Evolutionary conservation across 169 alveolate species (phyloP).

Genomic region (Nephromyces sp.): DNA sequence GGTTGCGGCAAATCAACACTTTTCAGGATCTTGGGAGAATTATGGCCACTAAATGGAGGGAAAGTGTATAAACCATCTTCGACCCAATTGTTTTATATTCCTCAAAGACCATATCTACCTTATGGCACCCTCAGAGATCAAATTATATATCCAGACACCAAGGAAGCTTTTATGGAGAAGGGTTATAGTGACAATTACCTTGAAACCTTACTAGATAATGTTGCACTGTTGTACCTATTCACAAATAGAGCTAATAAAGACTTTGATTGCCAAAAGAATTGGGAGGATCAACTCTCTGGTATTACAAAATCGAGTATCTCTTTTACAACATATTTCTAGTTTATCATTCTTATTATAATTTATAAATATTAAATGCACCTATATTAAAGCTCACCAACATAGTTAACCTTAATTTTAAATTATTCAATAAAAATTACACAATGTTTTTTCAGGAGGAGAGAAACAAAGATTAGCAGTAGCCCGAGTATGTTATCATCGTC

Average conservation of each 20-base stretch:
- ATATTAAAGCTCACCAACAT: too few relatives aligned
- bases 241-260: conserved; percentile 25
- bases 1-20: conserved; percentile 77
- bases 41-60: conserved; percentile 75
- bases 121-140: conserved; percentile 70
- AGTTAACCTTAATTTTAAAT: too few relatives aligned
- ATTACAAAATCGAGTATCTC: too few relatives aligned
- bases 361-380: too few relatives aligned
- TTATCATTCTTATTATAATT: too few relatives aligned
- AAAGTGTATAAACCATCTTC: conserved; percentile 50
- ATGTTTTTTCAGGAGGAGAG: conserved; percentile 84
- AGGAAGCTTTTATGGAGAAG: conserved; percentile 37
- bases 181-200: conserved; percentile 45
- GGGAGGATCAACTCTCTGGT: conserved; percentile 1
- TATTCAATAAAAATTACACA: too few relatives aligned
- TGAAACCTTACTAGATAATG: conserved; percentile 43
- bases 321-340: too few relatives aligned
- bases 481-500: conserved; percentile 45
- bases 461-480: conserved; percentile 79
- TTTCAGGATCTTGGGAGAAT: conserved; percentile 67
- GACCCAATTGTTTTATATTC: conserved; percentile 63
- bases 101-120: conserved; percentile 76
- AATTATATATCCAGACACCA: conserved; percentile 60
- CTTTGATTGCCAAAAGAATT: conserved; percentile 1
- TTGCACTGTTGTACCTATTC: conserved; percentile 48